Evolutionary conservation across 352 stramenopile species (phyloP), one percentile per base, ranked within the genome.

Genomic region (Phytophthora podocarpi): DNA sequence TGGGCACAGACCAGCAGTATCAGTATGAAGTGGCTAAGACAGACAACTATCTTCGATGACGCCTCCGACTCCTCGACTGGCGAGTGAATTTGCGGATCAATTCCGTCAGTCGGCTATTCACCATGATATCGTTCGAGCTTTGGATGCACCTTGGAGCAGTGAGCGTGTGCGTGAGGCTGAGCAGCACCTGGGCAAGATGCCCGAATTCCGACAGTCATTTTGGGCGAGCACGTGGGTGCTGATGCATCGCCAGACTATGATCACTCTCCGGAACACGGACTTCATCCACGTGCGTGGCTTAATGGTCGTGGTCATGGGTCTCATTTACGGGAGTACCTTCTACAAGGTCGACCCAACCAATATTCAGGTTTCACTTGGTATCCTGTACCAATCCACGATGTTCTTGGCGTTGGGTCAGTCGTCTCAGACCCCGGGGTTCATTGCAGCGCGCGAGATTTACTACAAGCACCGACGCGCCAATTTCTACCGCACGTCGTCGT

Each of bases 301-400:
- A n/a, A 65, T 66, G 56, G 47, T 65, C n/a, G 27, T 74, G 9
- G 42, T 67, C 16, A 64, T 63, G 34, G 68, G 47, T 12, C 35
- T 76, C 12, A 43, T 76, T 10, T 68, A 70, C 37, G 46, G 31
- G 5, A 57, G 26, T 11, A 59, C 53, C 4, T 76, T 76, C 24
- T 74, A 58, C 53, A 21, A 57, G 5, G 27, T 74, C 24, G 64
- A 70, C 35, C 46, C 49, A 7, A 49, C 64, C 1, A 57, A 74
- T 24, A 20, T 46, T 4, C 41, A 65, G 35, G 48, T 67, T n/a
- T 28, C 83, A 5, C 67, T 91, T 34, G 82, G 87, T 37, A 64
- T 91, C 21, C 47, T 93, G 8, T 94, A 89, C 60, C 70, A 85
- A 36, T 67, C 56, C 12, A 65, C 87, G n/a, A 78, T 95, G 43